These are phyloP conservation scores for Ajuga reptans DNA, from an alignment of 305 asterid species.

Conservation along the genomic window DNA sequence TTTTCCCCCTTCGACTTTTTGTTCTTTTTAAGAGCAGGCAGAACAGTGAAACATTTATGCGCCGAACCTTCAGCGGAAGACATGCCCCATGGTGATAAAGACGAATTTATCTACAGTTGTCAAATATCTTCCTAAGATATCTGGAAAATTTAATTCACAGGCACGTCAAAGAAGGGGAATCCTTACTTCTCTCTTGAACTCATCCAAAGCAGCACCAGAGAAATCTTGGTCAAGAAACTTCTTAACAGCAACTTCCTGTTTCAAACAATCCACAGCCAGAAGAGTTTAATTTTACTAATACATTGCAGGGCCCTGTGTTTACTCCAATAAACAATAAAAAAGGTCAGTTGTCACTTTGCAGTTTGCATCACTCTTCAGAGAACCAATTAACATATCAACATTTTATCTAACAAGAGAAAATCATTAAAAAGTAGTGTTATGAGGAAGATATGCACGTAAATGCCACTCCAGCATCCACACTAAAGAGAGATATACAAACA, in stretches of 20 bases:
- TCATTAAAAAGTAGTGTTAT: not conserved
- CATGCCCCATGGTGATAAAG: not conserved
- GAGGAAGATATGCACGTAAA: not conserved
- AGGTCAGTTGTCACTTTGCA: slow-evolving; percentile 1
- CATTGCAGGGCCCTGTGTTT: not conserved
- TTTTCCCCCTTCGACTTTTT: not conserved
- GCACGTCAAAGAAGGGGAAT: slow-evolving; percentile 18
- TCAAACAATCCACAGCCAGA: slow-evolving; percentile 26
- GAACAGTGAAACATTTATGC: not conserved
- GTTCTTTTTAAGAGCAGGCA: not conserved
- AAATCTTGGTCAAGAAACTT: slow-evolving; percentile 99
- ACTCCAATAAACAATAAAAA: not conserved
- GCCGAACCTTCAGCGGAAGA: not conserved
- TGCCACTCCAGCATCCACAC: not conserved
- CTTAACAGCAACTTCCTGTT: slow-evolving; percentile 97
- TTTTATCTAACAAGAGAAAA: not conserved
- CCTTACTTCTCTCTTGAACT: slow-evolving; percentile 95
- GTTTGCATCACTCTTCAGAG: not conserved
- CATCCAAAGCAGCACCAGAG: slow-evolving; percentile 98
- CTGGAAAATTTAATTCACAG: slow-evolving; percentile 11
- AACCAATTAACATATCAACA: not conserved
- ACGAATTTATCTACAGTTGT: not conserved
- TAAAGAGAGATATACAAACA: not conserved
- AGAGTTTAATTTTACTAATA: not conserved
- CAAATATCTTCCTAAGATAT: slow-evolving; percentile 1